Evolutionary conservation across 169 alveolate species (phyloP).

Genomic region (Cyclospora cayetanensis): DNA sequence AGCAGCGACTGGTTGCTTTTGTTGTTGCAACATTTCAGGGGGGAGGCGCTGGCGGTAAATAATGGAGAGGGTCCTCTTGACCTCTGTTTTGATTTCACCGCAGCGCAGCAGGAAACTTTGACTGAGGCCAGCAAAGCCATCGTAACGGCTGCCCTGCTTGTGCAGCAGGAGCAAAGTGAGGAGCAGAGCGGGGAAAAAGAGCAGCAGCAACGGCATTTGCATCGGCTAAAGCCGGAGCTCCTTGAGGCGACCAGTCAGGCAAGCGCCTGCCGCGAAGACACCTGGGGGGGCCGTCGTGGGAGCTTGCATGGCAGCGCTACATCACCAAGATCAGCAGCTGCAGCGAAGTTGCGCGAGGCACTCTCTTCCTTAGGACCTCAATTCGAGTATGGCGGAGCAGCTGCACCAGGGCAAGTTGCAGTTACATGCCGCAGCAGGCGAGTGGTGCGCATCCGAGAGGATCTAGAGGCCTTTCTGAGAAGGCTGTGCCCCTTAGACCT

Average conservation of each 20-base stretch:
- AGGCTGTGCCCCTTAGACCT: neutral
- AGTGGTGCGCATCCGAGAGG: neutral
- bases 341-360: neutral
- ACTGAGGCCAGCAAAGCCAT: neutral
- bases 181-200: neutral
- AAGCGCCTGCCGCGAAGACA: neutral
- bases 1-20: slow-evolving; percentile 58
- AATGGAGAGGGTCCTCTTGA: slow-evolving; percentile 28
- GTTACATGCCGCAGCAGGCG: slow-evolving; percentile 40
- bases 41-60: neutral
- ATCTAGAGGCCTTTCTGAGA: neutral
- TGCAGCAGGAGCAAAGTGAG: slow-evolving; percentile 8
- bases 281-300: neutral
- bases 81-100: neutral
- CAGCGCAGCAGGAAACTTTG: slow-evolving; percentile 9
- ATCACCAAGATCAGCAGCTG: slow-evolving; percentile 17
- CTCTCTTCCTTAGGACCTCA: neutral
- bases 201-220: neutral
- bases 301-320: neutral
- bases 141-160: neutral
- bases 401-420: neutral
- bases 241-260: neutral
- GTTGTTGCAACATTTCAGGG: slow-evolving; percentile 42
- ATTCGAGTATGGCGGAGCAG: slow-evolving; percentile 7
- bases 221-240: too few species aligned